Evolutionary conservation across 768 basidiomycete genomes (phyloP).

Genomic region (Russula brevipes): DNA sequence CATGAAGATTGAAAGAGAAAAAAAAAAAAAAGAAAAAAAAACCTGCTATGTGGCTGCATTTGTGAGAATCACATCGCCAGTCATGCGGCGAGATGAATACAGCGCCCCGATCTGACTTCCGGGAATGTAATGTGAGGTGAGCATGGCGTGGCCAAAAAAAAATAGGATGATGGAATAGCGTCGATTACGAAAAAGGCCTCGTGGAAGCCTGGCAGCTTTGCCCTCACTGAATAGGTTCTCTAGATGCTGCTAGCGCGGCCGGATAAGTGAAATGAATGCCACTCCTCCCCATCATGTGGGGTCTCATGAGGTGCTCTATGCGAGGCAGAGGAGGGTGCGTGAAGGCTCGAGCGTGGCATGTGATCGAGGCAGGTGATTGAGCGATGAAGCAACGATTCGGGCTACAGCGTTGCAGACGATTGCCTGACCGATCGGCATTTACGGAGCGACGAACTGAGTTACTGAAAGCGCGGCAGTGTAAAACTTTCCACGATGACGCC

Average conservation of each 20-base stretch:
- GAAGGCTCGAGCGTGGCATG: constrained; percentile 12
- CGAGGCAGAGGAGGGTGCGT: constrained; percentile 2
- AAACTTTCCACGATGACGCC: constrained; percentile 1
- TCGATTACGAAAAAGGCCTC: constrained; percentile 15
- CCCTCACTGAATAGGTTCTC: background rate
- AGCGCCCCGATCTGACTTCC: constrained; percentile 6
- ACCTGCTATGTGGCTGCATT: background rate
- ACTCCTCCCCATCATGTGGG: constrained; percentile 15
- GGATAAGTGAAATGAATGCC: constrained; percentile 12
- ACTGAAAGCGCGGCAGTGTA: background rate
- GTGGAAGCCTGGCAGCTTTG: background rate
- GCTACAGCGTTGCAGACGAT: background rate
- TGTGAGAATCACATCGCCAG: background rate
- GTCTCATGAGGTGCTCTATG: constrained; percentile 18
- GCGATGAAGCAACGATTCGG: constrained; percentile 5
- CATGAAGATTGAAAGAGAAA: background rate
- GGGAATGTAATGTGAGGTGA: background rate
- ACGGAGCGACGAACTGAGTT: constrained; percentile 1
- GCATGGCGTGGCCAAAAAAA: background rate
- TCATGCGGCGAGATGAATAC: constrained; percentile 4
- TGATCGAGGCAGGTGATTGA: constrained; percentile 19
- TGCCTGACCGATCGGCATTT: constrained; percentile 1
- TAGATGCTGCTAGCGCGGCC: constrained; percentile 21
- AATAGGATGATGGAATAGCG: background rate
- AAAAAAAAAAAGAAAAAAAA: background rate